These are phyloP conservation scores for Rhododendron vialii DNA, from an alignment of 148 eudicot species.

Conservation along the genomic window DNA sequence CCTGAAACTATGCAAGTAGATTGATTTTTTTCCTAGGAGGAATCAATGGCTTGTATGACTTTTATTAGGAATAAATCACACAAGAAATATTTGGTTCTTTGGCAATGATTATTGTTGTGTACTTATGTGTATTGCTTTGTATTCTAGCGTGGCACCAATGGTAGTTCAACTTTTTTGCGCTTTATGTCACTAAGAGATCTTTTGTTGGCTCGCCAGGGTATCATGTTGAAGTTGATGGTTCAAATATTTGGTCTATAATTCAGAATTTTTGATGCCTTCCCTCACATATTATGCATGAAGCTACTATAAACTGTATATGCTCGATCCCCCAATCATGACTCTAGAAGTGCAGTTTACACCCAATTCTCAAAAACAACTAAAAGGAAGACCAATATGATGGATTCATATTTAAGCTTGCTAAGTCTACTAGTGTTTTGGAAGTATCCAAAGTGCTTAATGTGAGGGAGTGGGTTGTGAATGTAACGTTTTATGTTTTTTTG, in stretches of 20 bases:
- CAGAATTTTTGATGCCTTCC: neutral
- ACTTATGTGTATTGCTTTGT: neutral
- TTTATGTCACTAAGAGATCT: neutral
- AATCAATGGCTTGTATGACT: neutral
- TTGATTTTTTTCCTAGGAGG: slow-evolving; percentile 12
- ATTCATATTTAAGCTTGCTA: neutral
- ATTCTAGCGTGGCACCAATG: neutral
- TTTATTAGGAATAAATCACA: neutral
- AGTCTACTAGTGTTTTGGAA: neutral
- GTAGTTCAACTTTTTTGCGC: neutral
- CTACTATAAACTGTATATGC: neutral
- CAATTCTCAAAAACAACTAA: neutral
- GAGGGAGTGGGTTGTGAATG: neutral
- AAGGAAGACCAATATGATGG: neutral
- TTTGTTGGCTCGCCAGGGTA: neutral
- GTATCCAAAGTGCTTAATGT: neutral
- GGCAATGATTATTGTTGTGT: neutral
- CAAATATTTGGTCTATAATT: neutral
- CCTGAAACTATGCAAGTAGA: slow-evolving; percentile 32
- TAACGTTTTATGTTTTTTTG: neutral
- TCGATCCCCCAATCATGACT: neutral
- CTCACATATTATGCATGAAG: neutral
- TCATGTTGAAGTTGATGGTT: neutral
- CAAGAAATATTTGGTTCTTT: neutral
- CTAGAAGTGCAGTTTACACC: neutral